Percentiles rank a stretch among this genome's conserved stretches.
phyloP scores from a whole-genome alignment of 208 protist species.

The Trypanosoma rangeli region DNA sequence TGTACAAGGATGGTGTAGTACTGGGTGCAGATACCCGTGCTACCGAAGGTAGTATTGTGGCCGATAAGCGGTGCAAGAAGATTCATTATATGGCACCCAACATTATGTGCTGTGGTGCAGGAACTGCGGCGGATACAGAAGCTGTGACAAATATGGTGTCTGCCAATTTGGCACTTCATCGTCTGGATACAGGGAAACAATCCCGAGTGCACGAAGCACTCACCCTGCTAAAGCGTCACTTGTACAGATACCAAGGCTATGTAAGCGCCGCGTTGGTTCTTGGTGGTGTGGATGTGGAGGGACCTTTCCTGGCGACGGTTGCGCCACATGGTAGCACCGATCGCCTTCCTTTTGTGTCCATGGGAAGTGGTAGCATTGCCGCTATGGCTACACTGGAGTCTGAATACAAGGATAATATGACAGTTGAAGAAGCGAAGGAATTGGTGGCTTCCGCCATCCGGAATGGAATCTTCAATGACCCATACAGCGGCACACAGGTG shows the following conservation, averaged over 20 bases:
- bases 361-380: conserved; percentile 99
- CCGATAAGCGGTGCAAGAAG: conserved; percentile 99
- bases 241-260: conserved; percentile 99
- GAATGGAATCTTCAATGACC: conserved; percentile 99
- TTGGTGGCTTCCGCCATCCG: conserved; percentile 97
- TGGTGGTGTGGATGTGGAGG: conserved; percentile 98
- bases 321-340: conserved; percentile 98
- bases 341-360: conserved; percentile 98
- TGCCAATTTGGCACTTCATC: conserved; percentile 95
- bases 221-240: conserved; percentile 97
- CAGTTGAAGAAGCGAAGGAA: conserved; percentile 96
- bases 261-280: conserved; percentile 98
- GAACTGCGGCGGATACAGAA: conserved; percentile 99
- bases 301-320: conserved; percentile 97
- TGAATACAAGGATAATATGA: conserved; percentile 94
- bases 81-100: conserved; percentile 99
- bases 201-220: conserved; percentile 97
- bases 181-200: conserved; percentile 93
- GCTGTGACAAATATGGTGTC: conserved; percentile 93
- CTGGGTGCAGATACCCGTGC: conserved; percentile 99
- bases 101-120: conserved; percentile 99
- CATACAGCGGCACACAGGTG: conserved; percentile 99
- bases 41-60: conserved; percentile 98
- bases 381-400: conserved; percentile 99
- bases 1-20: conserved; percentile 99